Evolutionary conservation across 208 protist species (phyloP), one percentile per base, ranked within the genome.

Genomic region (Leishmania aethiopica): DNA sequence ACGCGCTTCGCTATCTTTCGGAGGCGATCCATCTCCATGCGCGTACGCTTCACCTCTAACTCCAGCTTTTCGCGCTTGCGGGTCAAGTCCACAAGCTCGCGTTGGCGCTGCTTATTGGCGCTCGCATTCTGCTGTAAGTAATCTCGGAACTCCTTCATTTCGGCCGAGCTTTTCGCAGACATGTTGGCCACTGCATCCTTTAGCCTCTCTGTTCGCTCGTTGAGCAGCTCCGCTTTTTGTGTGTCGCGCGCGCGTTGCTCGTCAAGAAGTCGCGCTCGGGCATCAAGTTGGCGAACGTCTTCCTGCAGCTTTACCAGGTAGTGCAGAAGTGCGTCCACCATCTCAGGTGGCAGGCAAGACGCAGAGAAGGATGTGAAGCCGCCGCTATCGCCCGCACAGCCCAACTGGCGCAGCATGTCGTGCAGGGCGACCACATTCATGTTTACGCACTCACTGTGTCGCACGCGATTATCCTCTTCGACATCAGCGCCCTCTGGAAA

Each of bases 21-120:
- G 25, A 96, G 82, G 32, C 92, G 86, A 15, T 93, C 90, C 17
- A 83, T 79, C 70, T 96, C 93, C 89, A 95, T 94, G 40, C 84
- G 81, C 6, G 91, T 89, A 32, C 88, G 87, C 42, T 87, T 84
- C 37, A 91, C 80, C 75, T 95, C 88, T 8, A 92, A 77, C 82
- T 96, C 91, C 17, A 89, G 86, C 60, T 90, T 91, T 59, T 96
- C 93, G 28, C 88, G 87, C 78, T 96, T 91, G 1, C 93, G 85
- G 19, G 81, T 82, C 25, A 94, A 57, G 69, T 95, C 93, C 4
- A 87, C 75, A 7, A 94, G 60, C 40, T 95, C 92, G 2, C 86
- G 84, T 28, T 90, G 86, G 15, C 87, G 89, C 77, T 95, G 84
- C 59, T 89, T 89, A 28, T 60, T 73, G 6, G 60, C 74, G 77